These are phyloP conservation scores for Acacia concinna DNA, from an alignment of 331 rosid species.

Conservation along the genomic window DNA sequence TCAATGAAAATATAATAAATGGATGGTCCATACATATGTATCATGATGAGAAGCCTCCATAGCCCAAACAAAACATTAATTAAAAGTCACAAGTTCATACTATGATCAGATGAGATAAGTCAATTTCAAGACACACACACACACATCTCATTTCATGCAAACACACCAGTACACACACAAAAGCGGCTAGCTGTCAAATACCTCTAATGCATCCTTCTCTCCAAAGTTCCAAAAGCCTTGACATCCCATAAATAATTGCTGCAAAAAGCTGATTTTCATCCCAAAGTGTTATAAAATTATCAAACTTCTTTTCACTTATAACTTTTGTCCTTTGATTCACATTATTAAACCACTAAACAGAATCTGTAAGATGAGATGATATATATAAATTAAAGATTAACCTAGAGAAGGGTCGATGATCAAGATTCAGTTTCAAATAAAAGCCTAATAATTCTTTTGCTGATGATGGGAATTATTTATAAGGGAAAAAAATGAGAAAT, in stretches of 20 bases:
- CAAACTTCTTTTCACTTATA: neutral
- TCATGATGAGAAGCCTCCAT: neutral
- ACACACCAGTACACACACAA: neutral
- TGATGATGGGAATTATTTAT: neutral
- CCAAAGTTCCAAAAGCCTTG: neutral
- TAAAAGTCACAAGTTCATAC: constrained; percentile 44
- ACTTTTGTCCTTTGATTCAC: neutral
- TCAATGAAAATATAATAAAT: neutral
- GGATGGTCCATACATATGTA: neutral
- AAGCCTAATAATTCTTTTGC: neutral
- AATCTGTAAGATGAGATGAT: neutral
- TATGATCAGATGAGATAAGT: constrained; percentile 12
- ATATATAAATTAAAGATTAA: neutral
- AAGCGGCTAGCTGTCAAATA: constrained; percentile 30
- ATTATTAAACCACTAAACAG: neutral
- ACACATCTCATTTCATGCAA: constrained; percentile 31
- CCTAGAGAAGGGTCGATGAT: neutral
- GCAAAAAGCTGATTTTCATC: neutral
- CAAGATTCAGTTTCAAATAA: neutral
- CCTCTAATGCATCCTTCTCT: constrained; percentile 9
- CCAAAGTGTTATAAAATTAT: neutral
- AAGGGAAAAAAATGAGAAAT: constrained; percentile 18
- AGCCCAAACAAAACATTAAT: neutral
- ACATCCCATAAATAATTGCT: neutral
- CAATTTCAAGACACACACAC: neutral